Base-by-base conservation (phyloP, 768 basidiomycete genomes). In the Sarcodon sp. region DNA sequence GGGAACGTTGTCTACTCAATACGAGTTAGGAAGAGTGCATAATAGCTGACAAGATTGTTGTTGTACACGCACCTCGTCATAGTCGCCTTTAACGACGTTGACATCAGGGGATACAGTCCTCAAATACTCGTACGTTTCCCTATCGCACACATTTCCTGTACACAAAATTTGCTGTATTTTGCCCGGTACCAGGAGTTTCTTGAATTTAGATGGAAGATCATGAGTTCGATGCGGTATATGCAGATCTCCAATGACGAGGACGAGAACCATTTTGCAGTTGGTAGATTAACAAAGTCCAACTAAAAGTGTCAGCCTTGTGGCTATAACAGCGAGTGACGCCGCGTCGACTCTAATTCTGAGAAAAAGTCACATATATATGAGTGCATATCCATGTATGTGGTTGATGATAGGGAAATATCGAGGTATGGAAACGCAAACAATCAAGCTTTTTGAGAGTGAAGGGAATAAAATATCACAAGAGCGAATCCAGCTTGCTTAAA, bases 101-200 rank as follows among this genome's bases (percentile, higher is more conserved):
- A 98, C 87, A 59, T 97, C 96, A 8, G 87, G 80, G 13, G 88
- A 83, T n/a, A 99, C 87, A 11, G 88, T 91, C 54, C 89, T 74
- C 18, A 99, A 72, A 69, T 96, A 98, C 56, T 97, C 96, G 64
- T 87, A 92, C 6, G 96, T 98, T 66, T 98, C 94, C 58, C 84
- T 83, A 68, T 99, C 96, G 64, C 90, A 93, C 18, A 97, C 84
- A 61, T 98, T 98, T 43, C 96, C 96, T 0, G 94, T 98, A 63
- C 91, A 96, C 21, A 98, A 72, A 50, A 98, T 96, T 64, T 98
- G 94, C 53, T 93, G 89, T 41, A 99, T 98, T 65, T 99, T 99
- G 16, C 96, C 96, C 61, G 60, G 55, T 8, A 79, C 77, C 3
- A 99, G 73, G 1, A 98, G 81, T 60, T 97, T 96, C 70, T 94